Base-by-base conservation (phyloP, 2,329 filamentous ascomycete species). In the Aureobasidium sp. region DNA sequence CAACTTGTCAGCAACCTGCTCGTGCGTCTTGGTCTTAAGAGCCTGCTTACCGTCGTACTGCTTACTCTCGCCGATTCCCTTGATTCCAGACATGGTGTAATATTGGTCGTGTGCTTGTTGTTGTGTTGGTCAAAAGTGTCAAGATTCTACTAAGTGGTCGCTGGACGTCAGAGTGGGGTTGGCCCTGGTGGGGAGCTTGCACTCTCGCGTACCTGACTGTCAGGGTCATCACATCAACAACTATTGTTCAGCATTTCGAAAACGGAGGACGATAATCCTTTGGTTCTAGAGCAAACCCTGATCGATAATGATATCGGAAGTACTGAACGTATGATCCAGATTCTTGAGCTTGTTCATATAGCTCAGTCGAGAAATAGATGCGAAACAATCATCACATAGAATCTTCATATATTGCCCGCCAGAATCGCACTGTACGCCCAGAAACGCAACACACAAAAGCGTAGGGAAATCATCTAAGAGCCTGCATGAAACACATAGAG, bases 41-140 rank as follows among this genome's bases (percentile, higher is more conserved):
- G 52, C 27, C 26, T 44, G 7, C 26, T 67, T 71, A 83, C 83
- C 84, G 71, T 86, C 82, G 72, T 81, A 81, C 63, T 71, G 76
- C 70, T 80, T 81, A 36, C 82, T 77, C 70, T 81, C 79, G 66
- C 85, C 85, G 36, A 84, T 84, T 59, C 86, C 86, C 78, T 88
- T 88, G 67, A 86, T 74, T 51, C 80, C 75, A 63, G 81, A 71
- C 82, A 84, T 81, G 57, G 63, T 69, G 55, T 47, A 15, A 5
- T 9, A 24, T 24, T 50, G 36, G 6, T 36, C 36, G 20, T 53
- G 24, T 24, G 50, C 20, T 29, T 41, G 37, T 29, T 41, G 52
- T 43, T 55, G 41, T 26, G 26, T 15, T 37, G 34, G 3, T 10
- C 46, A 17, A 37, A 37, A 48, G 46, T 48, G 46, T 46, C 26